Percentiles rank a stretch among this genome's conserved stretches.
These are phyloP conservation scores for Paraphaeosphaeria sporulosa DNA, from an alignment of 2,329 filamentous ascomycete genomes.

Conservation along the genomic window DNA sequence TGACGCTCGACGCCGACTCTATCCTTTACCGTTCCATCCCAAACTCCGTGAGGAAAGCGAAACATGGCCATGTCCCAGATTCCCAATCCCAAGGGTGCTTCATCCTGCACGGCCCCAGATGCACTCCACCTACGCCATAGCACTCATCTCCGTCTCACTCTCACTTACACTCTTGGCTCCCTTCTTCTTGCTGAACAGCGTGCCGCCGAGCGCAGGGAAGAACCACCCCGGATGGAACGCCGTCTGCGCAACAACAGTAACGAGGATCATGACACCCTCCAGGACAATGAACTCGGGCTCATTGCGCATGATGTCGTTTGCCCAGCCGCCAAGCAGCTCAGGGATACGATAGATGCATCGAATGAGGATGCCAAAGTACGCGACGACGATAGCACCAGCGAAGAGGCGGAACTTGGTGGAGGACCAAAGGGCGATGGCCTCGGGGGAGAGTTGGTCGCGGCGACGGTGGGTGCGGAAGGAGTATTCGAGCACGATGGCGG, in stretches of 20 bases:
- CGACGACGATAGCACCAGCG: conserved; percentile 39
- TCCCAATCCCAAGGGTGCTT: not conserved
- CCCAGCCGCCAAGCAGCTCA: conserved; percentile 55
- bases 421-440: conserved; percentile 21
- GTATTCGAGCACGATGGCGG: conserved; percentile 49
- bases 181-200: conserved; percentile 9
- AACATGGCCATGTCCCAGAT: too few relatives aligned
- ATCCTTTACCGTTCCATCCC: too few relatives aligned
- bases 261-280: conserved; percentile 59
- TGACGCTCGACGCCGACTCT: too few relatives aligned
- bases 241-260: conserved; percentile 54
- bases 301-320: conserved; percentile 53
- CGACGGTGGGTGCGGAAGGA: conserved; percentile 28
- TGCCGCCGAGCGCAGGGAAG: conserved; percentile 26
- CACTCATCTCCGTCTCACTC: conserved; percentile 8
- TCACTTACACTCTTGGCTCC: conserved; percentile 9
- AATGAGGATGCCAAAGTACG: conserved; percentile 54
- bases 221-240: conserved; percentile 53
- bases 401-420: conserved; percentile 30
- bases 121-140: not conserved
- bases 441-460: conserved; percentile 21
- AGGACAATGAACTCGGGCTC: conserved; percentile 58
- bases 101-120: not conserved
- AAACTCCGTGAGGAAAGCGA: too few relatives aligned
- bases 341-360: conserved; percentile 57